Conservation (phyloP, 345 rosid species). For the Brassica cretica region DNA sequence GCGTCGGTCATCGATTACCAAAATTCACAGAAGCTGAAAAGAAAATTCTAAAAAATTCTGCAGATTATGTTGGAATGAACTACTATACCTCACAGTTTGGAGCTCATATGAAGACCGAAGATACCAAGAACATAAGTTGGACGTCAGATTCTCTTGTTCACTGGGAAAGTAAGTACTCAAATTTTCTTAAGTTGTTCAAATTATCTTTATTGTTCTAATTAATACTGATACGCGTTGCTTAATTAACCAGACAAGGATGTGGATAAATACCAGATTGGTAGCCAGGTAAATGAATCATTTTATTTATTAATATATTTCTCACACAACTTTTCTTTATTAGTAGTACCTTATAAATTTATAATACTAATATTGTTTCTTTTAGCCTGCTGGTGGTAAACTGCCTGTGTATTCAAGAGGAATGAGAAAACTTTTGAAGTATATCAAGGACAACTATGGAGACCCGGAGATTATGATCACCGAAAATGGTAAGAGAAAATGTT, state of each 20-base stretch:
- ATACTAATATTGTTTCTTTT: background rate
- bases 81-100: conserved; percentile 45
- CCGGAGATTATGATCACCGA: background rate
- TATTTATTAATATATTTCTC: background rate
- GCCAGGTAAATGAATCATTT: conserved; percentile 21
- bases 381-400: conserved; percentile 28
- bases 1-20: conserved; percentile 46
- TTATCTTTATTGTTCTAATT: background rate
- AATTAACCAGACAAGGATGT: conserved; percentile 22
- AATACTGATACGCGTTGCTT: background rate
- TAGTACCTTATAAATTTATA: background rate
- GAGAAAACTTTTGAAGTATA: background rate
- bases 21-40: conserved; percentile 43
- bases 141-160: conserved; percentile 39
- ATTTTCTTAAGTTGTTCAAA: background rate
- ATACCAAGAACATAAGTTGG: conserved; percentile 35
- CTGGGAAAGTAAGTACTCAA: conserved; percentile 38
- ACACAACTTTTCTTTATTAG: background rate
- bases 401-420: conserved; percentile 33
- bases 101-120: background rate
- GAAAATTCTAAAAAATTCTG: conserved; percentile 34
- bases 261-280: conserved; percentile 28
- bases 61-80: conserved; percentile 52
- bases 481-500: background rate
- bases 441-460: background rate